Base-by-base conservation (phyloP, 371 early-diverging fungal genomes). In the Amoeboaphelidium protococcarum region DNA sequence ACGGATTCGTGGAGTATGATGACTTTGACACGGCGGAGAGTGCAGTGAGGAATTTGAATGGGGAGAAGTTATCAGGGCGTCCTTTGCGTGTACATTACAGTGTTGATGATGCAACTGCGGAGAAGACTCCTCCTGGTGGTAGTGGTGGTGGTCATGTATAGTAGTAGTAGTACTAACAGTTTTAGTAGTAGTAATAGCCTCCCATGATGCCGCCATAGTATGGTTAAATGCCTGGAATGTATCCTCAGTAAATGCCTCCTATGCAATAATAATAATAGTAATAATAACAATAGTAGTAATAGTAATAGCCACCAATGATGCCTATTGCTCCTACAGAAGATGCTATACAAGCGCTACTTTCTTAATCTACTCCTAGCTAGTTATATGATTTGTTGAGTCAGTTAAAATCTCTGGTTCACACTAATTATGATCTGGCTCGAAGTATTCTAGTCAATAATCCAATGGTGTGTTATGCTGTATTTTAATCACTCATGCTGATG, bases 1-100 rank as follows among this genome's bases (percentile, higher is more conserved):
- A 75, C 57, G 88, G 84, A 16, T 86, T 83, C 57, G 82, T 81
- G 51, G 79, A 80, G 50, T 83, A 73, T 52, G 71, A 72, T 52
- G 84, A 80, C 58, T 63, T 71, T 21, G 78, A 78, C 47, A 78
- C 78, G 4, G 79, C 81, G 23, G 74, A 73, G 23, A 78, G 78
- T 59, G 82, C 82, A 22, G 80, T 82, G 19, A 57, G 82, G 47
- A 82, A 82, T 49, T 47, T 88, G 44, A 76, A 80, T 58, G 73
- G 74, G 45, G 74, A 80, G 49, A 85, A 84, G 40, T 62, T 85
- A 41, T 76, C 75, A 24, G 84, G 83, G 25, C 63, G 89, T 31
- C 69, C 68, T 47, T 58, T 88, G 25, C 66, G 82, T 45, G 82
- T 88, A 20, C 81, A 80, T 55, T 82, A 74, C 62, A 83, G 85